Base-by-base conservation (phyloP, 2,329 filamentous ascomycete genomes). In the Tolypocladium endophyticum region DNA sequence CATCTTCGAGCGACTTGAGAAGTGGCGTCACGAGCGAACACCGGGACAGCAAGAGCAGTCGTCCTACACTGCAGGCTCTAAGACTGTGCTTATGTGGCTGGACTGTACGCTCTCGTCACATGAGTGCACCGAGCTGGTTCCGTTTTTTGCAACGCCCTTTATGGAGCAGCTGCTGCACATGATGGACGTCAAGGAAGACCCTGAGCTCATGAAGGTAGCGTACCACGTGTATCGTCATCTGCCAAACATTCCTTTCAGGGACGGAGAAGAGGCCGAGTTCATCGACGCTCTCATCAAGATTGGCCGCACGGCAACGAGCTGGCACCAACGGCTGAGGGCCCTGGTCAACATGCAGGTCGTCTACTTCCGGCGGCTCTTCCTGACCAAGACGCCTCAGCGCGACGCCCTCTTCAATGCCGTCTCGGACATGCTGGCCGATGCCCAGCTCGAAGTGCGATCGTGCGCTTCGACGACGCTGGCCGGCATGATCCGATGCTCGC, bases 111-210 rank as follows among this genome's bases (percentile, higher is more conserved):
- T 99, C 3, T 91, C 90, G 3, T 96, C 91, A 0, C 89, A 95
- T 64, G 94, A 97, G 71, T 99, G 94, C 74, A 96, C 86, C 0
- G 88, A 94, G 70, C 83, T 99, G 18, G 85, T 95, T 23, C 86
- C 87, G 4, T 97, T 97, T 81, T 97, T 99, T 78, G 89, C 92
- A 0, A 83, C 89, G 41, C 81, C 88, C 0, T 93, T 97, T 69
- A 94, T 96, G 72, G 90, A 94, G 67, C 90, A 97, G 71, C 83
- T 99, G 18, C 78, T 99, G 58, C 92, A 99, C 78, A 99, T 99
- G 94, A 99, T 99, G 93, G 94, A 99, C 70, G 91, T 99, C 72
- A 97, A 97, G 73, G 94, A 99, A 73, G 94, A 99, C 68, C 92
- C 91, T 0, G 95, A 99, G 73, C 82, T 99, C 2, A 95, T 97